These are phyloP conservation scores for Clavispora santaluciae DNA, from an alignment of 805 yeast species.

Conservation along the genomic window DNA sequence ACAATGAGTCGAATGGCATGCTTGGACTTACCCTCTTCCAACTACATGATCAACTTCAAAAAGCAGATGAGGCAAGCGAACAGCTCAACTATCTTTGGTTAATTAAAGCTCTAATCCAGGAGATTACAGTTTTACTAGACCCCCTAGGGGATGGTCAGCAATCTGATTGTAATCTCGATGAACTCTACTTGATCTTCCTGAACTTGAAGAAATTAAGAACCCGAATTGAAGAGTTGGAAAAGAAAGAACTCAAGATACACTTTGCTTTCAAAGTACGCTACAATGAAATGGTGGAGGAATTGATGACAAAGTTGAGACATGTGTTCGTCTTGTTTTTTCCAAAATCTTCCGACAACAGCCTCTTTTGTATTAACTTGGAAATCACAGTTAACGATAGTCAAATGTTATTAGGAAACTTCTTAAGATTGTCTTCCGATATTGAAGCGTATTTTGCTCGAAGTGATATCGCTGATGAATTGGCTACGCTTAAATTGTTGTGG, in stretches of 20 bases:
- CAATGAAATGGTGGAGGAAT: constrained; percentile 1
- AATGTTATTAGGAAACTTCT: constrained; percentile 2
- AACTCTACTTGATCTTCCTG: constrained; percentile 15
- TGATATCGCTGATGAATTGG: constrained; percentile 6
- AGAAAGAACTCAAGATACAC: constrained; percentile 7
- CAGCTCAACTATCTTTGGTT: constrained; percentile 22
- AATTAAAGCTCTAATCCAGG: constrained; percentile 21
- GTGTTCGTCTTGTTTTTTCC: constrained; percentile 7
- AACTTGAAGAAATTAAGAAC: constrained; percentile 17
- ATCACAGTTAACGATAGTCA: not conserved
- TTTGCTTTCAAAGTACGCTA: constrained; percentile 4
- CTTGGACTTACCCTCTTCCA: not conserved
- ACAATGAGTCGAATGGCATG: not conserved
- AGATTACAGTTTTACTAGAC: constrained; percentile 16
- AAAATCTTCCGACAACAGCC: not conserved
- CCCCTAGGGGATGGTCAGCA: constrained; percentile 3
- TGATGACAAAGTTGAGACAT: constrained; percentile 3
- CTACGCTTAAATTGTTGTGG: constrained; percentile 7
- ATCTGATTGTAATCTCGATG: constrained; percentile 11
- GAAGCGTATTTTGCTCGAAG: constrained; percentile 8
- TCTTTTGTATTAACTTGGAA: constrained; percentile 1
- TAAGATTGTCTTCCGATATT: constrained; percentile 4
- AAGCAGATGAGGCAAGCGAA: not conserved
- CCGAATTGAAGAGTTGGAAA: constrained; percentile 12
- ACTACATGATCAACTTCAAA: not conserved